Evolutionary conservation across 306 rosid species (phyloP).

Genomic region (Oemleria cerasiformis): DNA sequence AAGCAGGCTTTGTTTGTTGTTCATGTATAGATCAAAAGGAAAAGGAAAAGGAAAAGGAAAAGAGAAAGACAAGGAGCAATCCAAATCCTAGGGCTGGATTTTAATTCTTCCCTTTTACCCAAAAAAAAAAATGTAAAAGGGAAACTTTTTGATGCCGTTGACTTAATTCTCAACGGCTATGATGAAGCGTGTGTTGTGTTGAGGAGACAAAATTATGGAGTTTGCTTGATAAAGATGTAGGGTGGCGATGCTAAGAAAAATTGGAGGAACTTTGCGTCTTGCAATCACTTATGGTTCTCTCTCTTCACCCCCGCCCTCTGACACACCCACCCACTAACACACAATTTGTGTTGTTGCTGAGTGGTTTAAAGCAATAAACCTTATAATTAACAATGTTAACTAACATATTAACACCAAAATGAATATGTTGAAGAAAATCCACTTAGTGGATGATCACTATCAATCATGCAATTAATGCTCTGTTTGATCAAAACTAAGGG

Average conservation of each 20-base stretch:
- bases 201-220: slow-evolving; percentile 48
- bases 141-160: slow-evolving; percentile 41
- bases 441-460: background rate
- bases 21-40: too few species aligned
- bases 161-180: slow-evolving; percentile 50
- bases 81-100: slow-evolving; percentile 30
- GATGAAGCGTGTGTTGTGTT: slow-evolving; percentile 57
- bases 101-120: slow-evolving; percentile 21
- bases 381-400: slow-evolving; percentile 36
- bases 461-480: slow-evolving; percentile 18
- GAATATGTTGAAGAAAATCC: slow-evolving; percentile 29
- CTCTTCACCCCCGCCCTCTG: slow-evolving; percentile 23
- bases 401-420: slow-evolving; percentile 39
- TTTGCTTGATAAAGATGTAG: slow-evolving; percentile 29
- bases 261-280: slow-evolving; percentile 25
- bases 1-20: slow-evolving; percentile 3
- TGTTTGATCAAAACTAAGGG: background rate
- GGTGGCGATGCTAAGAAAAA: slow-evolving; percentile 17
- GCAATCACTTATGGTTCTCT: slow-evolving; percentile 40
- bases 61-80: slow-evolving; percentile 8
- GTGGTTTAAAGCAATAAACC: slow-evolving; percentile 34
- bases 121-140: slow-evolving; percentile 5
- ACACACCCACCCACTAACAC: slow-evolving; percentile 36
- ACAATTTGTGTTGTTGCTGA: slow-evolving; percentile 15
- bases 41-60: slow-evolving; percentile 9